These are phyloP conservation scores for Penicillium arizonense DNA, from an alignment of 495 filamentous ascomycete species.

Conservation along the genomic window DNA sequence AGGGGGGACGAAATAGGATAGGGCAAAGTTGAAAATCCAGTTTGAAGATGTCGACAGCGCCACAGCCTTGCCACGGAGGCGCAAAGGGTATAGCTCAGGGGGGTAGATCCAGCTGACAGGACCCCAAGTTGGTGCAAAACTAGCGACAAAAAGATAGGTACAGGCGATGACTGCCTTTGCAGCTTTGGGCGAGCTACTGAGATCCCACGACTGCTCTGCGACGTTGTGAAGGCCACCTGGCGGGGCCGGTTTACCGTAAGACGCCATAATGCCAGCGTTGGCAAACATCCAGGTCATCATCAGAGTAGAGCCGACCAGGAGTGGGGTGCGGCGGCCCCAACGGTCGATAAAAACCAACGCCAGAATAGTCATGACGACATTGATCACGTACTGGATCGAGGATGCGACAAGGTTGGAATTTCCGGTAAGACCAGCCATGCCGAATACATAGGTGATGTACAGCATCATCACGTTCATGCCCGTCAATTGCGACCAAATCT, in stretches of 20 bases:
- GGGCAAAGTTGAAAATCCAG: constrained; percentile 80
- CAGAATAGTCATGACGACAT: constrained; percentile 52
- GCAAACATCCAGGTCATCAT: constrained; percentile 70
- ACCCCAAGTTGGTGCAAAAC: constrained; percentile 59
- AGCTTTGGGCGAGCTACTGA: constrained; percentile 28
- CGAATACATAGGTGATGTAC: constrained; percentile 64
- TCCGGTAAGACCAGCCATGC: constrained; percentile 64
- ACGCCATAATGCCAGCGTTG: constrained; percentile 67
- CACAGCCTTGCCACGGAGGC: constrained; percentile 65
- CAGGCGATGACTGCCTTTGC: constrained; percentile 61
- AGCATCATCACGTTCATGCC: constrained; percentile 90
- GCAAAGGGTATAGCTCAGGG: constrained; percentile 65
- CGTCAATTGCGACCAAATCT: constrained; percentile 82
- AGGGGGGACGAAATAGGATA: constrained; percentile 75
- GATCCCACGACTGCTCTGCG: constrained; percentile 36
- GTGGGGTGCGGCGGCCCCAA: constrained; percentile 63
- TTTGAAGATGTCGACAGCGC: constrained; percentile 70
- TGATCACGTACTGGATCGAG: constrained; percentile 73
- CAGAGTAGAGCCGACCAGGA: constrained; percentile 61
- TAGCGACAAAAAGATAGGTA: constrained; percentile 65
- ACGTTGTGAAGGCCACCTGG: constrained; percentile 39
- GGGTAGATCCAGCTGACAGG: constrained; percentile 69
- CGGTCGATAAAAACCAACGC: constrained; percentile 59
- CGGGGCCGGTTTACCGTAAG: constrained; percentile 51
- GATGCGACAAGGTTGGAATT: constrained; percentile 59